Evolutionary conservation across 1,284 basidiomycete species (phyloP).

Genomic region (Cryptococcus wingfieldii): DNA sequence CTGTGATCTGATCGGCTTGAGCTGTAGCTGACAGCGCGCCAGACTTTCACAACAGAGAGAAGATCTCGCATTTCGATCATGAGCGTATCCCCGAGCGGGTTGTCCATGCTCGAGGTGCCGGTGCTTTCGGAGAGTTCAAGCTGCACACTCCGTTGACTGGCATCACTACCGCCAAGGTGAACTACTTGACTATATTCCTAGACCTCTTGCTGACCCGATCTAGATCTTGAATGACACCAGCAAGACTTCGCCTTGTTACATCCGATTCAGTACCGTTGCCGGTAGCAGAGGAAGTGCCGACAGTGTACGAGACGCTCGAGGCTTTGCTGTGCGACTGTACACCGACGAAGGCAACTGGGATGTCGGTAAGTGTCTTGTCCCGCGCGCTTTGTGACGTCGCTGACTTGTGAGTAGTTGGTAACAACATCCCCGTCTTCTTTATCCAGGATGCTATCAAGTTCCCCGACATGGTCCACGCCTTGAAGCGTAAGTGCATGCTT

Average conservation of each 20-base stretch:
- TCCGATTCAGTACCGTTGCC: constrained; percentile 76
- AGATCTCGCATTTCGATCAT: constrained; percentile 72
- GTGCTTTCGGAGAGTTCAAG: constrained; percentile 74
- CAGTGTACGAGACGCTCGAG: constrained; percentile 66
- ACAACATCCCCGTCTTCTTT: constrained; percentile 70
- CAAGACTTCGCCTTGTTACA: constrained; percentile 66
- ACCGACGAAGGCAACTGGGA: constrained; percentile 78
- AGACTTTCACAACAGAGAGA: constrained; percentile 46
- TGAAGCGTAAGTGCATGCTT: constrained; percentile 18
- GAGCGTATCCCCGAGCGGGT: constrained; percentile 76
- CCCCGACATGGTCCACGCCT: constrained; percentile 71
- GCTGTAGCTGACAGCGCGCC: not conserved
- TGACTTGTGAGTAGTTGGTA: constrained; percentile 22
- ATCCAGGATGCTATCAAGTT: constrained; percentile 72
- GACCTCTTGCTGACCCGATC: not conserved
- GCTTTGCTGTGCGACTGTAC: constrained; percentile 77
- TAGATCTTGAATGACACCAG: constrained; percentile 67
- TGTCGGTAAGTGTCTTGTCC: constrained; percentile 52
- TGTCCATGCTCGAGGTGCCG: constrained; percentile 71
- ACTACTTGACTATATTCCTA: not conserved
- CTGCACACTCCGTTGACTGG: constrained; percentile 57
- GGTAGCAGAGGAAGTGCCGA: constrained; percentile 67
- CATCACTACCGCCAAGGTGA: constrained; percentile 35
- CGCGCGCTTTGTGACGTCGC: not conserved
- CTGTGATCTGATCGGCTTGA: not conserved